Percentiles rank a stretch among this genome's conserved stretches.
phyloP scores from a whole-genome alignment of 2,329 filamentous ascomycete genomes.

The Aspergillus luchuensis region DNA sequence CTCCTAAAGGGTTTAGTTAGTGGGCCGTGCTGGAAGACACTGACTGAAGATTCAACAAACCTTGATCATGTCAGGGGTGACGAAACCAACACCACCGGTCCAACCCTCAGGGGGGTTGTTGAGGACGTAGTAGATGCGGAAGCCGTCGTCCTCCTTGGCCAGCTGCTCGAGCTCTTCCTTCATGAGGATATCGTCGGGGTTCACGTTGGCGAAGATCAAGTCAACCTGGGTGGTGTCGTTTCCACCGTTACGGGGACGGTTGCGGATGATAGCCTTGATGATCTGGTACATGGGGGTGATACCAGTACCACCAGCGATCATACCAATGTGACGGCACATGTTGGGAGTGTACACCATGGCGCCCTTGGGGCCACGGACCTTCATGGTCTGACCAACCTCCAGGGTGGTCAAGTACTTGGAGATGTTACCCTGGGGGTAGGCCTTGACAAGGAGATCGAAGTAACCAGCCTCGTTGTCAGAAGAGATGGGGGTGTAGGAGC shows the following conservation, averaged over 20 bases:
- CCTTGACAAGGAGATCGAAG: conserved; percentile 97
- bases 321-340: conserved; percentile 94
- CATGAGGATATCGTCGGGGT: conserved; percentile 86
- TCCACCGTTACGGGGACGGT: conserved; percentile 63
- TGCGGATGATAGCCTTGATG: conserved; percentile 83
- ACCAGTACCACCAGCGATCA: conserved; percentile 96
- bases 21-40: background rate
- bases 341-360: conserved; percentile 97
- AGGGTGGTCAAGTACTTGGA: conserved; percentile 86
- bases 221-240: conserved; percentile 89
- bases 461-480: conserved; percentile 86
- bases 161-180: conserved; percentile 87
- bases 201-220: conserved; percentile 96
- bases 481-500: conserved; percentile 90
- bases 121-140: conserved; percentile 91
- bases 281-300: conserved; percentile 99
- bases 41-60: conserved; percentile 48
- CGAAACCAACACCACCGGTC: conserved; percentile 91
- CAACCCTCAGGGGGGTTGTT: conserved; percentile 93
- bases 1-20: conserved; percentile 32
- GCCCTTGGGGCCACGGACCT: conserved; percentile 91
- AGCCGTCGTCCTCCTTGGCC: conserved; percentile 72
- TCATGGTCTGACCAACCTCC: conserved; percentile 81
- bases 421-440: conserved; percentile 96
- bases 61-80: conserved; percentile 93